These are phyloP conservation scores for Glebionis coronaria DNA, from an alignment of 129 eudicot species.

Conservation along the genomic window DNA sequence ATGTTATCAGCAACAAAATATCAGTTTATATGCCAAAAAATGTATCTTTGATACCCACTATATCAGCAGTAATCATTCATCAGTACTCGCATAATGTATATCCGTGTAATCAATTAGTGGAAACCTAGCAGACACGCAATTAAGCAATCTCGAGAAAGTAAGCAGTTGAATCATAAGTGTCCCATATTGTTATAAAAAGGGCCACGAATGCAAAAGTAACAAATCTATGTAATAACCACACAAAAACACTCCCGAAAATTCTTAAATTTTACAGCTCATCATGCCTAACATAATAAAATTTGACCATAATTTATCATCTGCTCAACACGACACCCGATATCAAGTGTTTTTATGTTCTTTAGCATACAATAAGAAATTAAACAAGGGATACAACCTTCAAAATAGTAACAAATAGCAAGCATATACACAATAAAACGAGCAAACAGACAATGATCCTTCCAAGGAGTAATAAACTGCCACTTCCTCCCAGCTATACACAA, in stretches of 20 bases:
- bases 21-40: not conserved
- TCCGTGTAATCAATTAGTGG: no score
- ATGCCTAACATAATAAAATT: not conserved
- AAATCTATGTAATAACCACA: not conserved
- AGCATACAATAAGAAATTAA: not conserved
- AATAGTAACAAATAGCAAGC: no score
- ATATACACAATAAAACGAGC: no score
- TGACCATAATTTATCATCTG: not conserved
- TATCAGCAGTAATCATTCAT: no score
- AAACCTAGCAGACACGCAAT: no score
- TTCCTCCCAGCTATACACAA: no score
- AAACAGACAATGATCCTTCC: not conserved
- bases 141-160: no score
- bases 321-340: not conserved
- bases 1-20: slow-evolving; percentile 9
- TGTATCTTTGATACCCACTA: not conserved
- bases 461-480: not conserved
- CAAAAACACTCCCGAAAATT: not conserved
- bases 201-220: not conserved
- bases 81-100: no score
- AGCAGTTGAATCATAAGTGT: no score
- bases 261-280: not conserved
- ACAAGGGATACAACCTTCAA: not conserved
- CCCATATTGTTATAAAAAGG: no score
- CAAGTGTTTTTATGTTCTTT: not conserved